phyloP scores from a whole-genome alignment of 78 protist species.

The Ministeria vibrans region DNA sequence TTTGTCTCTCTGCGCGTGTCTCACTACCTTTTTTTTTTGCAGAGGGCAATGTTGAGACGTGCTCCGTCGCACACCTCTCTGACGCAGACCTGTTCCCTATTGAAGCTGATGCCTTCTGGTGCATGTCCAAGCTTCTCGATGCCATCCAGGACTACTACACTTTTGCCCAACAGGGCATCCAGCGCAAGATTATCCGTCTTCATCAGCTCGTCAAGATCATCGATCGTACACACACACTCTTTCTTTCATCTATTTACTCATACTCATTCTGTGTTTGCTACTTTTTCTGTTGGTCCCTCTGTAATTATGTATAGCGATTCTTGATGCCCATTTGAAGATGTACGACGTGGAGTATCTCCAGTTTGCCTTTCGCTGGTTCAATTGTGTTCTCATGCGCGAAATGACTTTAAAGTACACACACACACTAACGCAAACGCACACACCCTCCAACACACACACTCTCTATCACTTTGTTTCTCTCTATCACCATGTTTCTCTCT shows the following conservation, averaged over 20 bases:
- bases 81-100: slow-evolving; percentile 24
- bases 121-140: slow-evolving; percentile 71
- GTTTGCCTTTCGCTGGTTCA: slow-evolving; percentile 96
- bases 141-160: slow-evolving; percentile 88
- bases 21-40: slow-evolving; percentile 9
- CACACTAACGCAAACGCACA: slow-evolving; percentile 31
- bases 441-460: no score
- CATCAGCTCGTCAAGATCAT: slow-evolving; percentile 25
- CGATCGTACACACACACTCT: slow-evolving; percentile 11
- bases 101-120: slow-evolving; percentile 94
- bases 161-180: slow-evolving; percentile 88
- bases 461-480: no score
- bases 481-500: slow-evolving; percentile 13
- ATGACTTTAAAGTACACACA: slow-evolving; percentile 73
- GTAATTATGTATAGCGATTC: not conserved
- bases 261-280: not conserved
- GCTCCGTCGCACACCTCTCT: not conserved
- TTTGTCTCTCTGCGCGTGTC: not conserved
- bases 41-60: slow-evolving; percentile 16
- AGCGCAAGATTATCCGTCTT: slow-evolving; percentile 52
- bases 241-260: not conserved
- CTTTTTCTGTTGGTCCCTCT: not conserved
- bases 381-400: slow-evolving; percentile 90
- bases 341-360: slow-evolving; percentile 67
- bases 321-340: slow-evolving; percentile 56